These are phyloP conservation scores for Batkoa obscura DNA, from an alignment of 371 early-diverging fungal species.

Conservation along the genomic window DNA sequence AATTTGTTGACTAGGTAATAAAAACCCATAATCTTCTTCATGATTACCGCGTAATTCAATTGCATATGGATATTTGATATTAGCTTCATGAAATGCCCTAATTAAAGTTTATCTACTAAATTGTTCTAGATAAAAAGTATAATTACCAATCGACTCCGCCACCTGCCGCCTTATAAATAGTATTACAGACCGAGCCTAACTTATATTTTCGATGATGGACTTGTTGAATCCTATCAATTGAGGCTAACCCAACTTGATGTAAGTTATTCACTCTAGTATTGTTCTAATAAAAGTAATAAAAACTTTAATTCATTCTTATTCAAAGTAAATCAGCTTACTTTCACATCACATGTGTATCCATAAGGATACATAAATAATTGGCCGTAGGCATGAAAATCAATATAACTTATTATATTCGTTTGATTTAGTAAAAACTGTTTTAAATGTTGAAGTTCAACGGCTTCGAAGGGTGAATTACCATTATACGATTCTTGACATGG, in stretches of 20 bases:
- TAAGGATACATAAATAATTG: not conserved
- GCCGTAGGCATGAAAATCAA: not conserved
- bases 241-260: not conserved
- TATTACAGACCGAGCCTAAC: constrained; percentile 15
- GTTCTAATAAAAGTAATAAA: too few species aligned
- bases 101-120: not conserved
- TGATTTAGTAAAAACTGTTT: not conserved
- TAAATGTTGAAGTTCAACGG: not conserved
- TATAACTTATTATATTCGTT: not conserved
- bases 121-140: not conserved
- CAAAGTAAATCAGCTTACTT: not conserved
- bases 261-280: not conserved
- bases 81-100: constrained; percentile 12
- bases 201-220: not conserved
- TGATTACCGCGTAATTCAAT: constrained; percentile 26
- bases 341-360: not conserved
- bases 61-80: constrained; percentile 23
- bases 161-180: constrained; percentile 23
- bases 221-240: not conserved
- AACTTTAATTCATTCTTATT: too few species aligned
- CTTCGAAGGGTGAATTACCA: not conserved
- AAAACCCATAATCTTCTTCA: constrained; percentile 16
- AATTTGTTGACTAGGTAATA: constrained; percentile 22
- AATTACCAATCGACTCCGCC: constrained; percentile 17
- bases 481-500: not conserved